phyloP scores from a whole-genome alignment of 1,284 basidiomycete species.

The Butyriboletus appendiculatus region DNA sequence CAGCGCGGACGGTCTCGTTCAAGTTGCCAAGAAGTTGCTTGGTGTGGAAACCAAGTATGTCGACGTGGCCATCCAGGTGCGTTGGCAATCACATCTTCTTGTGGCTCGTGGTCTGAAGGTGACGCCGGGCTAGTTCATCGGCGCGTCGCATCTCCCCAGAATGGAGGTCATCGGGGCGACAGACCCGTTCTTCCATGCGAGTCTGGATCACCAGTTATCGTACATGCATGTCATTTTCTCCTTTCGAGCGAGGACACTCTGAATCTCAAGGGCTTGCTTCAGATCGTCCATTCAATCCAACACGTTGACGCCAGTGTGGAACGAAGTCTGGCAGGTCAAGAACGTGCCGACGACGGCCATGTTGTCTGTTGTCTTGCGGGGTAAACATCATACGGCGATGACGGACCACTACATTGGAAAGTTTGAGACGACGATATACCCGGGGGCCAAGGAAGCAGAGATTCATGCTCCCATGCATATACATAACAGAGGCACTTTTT shows the following conservation, averaged over 20 bases:
- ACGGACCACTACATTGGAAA: slow-evolving; percentile 69
- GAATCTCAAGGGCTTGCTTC: not conserved
- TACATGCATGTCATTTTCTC: slow-evolving; percentile 51
- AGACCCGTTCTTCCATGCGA: slow-evolving; percentile 73
- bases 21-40: slow-evolving; percentile 5
- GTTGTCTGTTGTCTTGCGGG: slow-evolving; percentile 57
- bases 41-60: slow-evolving; percentile 28
- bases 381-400: slow-evolving; percentile 62
- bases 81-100: not conserved
- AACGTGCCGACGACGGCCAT: slow-evolving; percentile 67
- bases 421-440: slow-evolving; percentile 50
- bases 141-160: slow-evolving; percentile 64
- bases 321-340: slow-evolving; percentile 69
- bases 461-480: slow-evolving; percentile 54
- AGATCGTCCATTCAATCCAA: slow-evolving; percentile 67
- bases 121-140: slow-evolving; percentile 53
- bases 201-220: slow-evolving; percentile 58
- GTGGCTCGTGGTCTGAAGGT: not conserved
- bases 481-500: slow-evolving; percentile 59
- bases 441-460: slow-evolving; percentile 61
- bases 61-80: slow-evolving; percentile 31
- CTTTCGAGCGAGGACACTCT: not conserved
- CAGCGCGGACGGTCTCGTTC: slow-evolving; percentile 1
- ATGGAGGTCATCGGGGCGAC: slow-evolving; percentile 68
- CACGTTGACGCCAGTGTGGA: slow-evolving; percentile 68